These are phyloP conservation scores for Ogataea thermomethanolica DNA, from an alignment of 805 yeast genomes.

Conservation along the genomic window DNA sequence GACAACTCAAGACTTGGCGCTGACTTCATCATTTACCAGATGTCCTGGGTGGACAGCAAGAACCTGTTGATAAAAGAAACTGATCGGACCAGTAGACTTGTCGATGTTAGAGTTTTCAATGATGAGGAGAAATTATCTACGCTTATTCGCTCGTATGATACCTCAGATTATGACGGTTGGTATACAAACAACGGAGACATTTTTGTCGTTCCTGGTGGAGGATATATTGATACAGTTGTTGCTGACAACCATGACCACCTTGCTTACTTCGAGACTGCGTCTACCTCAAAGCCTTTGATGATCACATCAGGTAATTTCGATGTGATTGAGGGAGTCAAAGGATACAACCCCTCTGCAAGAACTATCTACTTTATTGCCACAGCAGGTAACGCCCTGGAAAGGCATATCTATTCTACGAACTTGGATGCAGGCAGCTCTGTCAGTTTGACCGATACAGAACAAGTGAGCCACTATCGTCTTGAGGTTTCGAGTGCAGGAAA, in stretches of 20 bases:
- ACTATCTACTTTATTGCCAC: conserved; percentile 57
- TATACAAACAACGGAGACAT: conserved; percentile 41
- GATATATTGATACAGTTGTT: conserved; percentile 63
- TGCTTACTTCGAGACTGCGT: conserved; percentile 51
- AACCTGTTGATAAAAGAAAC: conserved; percentile 55
- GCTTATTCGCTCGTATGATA: conserved; percentile 42
- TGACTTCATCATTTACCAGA: conserved; percentile 58
- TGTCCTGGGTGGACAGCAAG: conserved; percentile 51
- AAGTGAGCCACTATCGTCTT: conserved; percentile 47
- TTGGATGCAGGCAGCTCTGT: conserved; percentile 28
- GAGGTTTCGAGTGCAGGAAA: conserved; percentile 55
- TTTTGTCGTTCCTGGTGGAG: conserved; percentile 40
- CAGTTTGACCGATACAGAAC: conserved; percentile 32
- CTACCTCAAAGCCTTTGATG: conserved; percentile 38
- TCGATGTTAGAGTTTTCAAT: conserved; percentile 49
- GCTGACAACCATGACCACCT: conserved; percentile 58
- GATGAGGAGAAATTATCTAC: conserved; percentile 28
- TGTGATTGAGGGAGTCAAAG: conserved; percentile 45
- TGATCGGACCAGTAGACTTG: conserved; percentile 55
- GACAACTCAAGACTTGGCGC: conserved; percentile 34
- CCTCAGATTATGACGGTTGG: conserved; percentile 52
- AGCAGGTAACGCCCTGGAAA: conserved; percentile 49
- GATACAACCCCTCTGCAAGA: conserved; percentile 45
- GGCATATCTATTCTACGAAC: conserved; percentile 54
- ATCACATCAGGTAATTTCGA: conserved; percentile 51